These are phyloP conservation scores for Lipomyces sp. DNA, from an alignment of 805 yeast genomes.

Conservation along the genomic window DNA sequence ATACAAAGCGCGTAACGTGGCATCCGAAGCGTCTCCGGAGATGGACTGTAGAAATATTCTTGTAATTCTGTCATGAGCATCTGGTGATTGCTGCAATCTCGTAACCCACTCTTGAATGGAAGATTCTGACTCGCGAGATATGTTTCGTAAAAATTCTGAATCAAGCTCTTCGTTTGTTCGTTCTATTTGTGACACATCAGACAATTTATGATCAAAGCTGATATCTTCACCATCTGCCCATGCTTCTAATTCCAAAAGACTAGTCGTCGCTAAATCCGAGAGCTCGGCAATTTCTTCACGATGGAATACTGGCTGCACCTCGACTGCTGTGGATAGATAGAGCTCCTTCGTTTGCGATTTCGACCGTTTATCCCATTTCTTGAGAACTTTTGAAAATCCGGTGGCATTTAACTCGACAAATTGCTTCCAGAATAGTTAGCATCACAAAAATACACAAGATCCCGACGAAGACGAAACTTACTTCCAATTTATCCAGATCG, in stretches of 20 bases:
- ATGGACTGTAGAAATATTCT: conserved; percentile 75
- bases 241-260: conserved; percentile 74
- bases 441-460: not conserved
- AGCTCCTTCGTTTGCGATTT: conserved; percentile 93
- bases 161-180: conserved; percentile 37
- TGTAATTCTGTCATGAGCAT: conserved; percentile 58
- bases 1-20: conserved; percentile 57
- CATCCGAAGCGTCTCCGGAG: conserved; percentile 66
- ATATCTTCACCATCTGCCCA: conserved; percentile 58
- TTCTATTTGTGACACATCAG: conserved; percentile 34
- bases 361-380: conserved; percentile 97
- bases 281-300: conserved; percentile 82
- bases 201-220: conserved; percentile 40
- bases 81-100: conserved; percentile 50
- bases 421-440: conserved; percentile 53
- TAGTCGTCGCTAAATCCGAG: conserved; percentile 63
- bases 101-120: conserved; percentile 54
- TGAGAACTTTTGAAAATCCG: conserved; percentile 92
- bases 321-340: conserved; percentile 87
- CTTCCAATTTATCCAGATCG: conserved; percentile 77
- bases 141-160: conserved; percentile 27
- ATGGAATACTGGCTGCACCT: conserved; percentile 95
- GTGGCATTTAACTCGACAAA: conserved; percentile 93
- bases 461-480: not conserved
- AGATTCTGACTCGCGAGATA: conserved; percentile 42